phyloP scores from a whole-genome alignment of 768 basidiomycete species.

The Panus rudis region DNA sequence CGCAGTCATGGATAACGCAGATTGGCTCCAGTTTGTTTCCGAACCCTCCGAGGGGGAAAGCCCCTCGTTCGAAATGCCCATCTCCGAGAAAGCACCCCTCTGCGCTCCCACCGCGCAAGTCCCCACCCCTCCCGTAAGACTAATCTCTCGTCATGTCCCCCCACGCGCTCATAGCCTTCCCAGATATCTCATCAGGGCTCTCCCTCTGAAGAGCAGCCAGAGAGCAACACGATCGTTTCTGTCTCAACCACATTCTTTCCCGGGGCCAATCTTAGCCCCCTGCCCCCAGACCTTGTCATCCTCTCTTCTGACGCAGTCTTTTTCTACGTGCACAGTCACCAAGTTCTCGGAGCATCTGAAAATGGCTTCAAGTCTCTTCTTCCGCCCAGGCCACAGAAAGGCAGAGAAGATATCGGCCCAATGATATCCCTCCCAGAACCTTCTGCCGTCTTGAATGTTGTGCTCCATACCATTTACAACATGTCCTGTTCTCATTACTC shows the following conservation, averaged over 20 bases:
- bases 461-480: slow-evolving; percentile 68
- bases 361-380: slow-evolving; percentile 61
- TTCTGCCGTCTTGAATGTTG: slow-evolving; percentile 59
- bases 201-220: slow-evolving; percentile 7
- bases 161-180: neutral
- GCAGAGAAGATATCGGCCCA: slow-evolving; percentile 38
- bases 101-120: slow-evolving; percentile 5
- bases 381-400: slow-evolving; percentile 32
- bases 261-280: slow-evolving; percentile 45
- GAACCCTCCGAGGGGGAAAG: slow-evolving; percentile 12
- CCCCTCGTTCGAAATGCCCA: slow-evolving; percentile 9
- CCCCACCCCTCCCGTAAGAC: slow-evolving; percentile 20
- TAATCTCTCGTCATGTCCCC: neutral
- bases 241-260: slow-evolving; percentile 82
- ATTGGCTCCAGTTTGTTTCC: slow-evolving; percentile 23
- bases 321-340: slow-evolving; percentile 69
- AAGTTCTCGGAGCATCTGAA: slow-evolving; percentile 51
- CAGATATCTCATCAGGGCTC: slow-evolving; percentile 12
- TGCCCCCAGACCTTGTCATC: slow-evolving; percentile 58
- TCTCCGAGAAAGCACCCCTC: slow-evolving; percentile 12
- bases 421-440: slow-evolving; percentile 56
- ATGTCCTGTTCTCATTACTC: slow-evolving; percentile 70
- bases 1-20: slow-evolving; percentile 18
- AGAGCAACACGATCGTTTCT: slow-evolving; percentile 44
- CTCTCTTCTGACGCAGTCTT: slow-evolving; percentile 73